phyloP scores from a whole-genome alignment of 805 yeast genomes.

The Yamadazyma nakazawae region DNA sequence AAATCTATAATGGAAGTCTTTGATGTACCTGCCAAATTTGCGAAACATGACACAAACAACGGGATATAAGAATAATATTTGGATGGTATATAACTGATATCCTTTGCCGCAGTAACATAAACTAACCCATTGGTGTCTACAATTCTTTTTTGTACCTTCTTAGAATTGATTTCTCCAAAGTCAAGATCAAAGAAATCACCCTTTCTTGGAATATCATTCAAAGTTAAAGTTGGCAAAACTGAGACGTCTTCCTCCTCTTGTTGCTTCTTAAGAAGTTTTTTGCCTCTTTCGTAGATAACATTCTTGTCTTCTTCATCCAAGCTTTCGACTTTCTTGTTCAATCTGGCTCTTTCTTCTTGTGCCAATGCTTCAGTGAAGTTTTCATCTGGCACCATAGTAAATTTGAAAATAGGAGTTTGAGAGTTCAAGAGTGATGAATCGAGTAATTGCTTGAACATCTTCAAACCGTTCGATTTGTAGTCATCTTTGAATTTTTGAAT shows the following conservation, averaged over 20 bases:
- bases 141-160: slow-evolving; percentile 44
- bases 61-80: slow-evolving; percentile 69
- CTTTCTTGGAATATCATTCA: slow-evolving; percentile 65
- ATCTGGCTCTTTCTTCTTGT: slow-evolving; percentile 54
- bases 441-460: slow-evolving; percentile 59
- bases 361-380: slow-evolving; percentile 49
- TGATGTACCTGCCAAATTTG: slow-evolving; percentile 79
- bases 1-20: slow-evolving; percentile 68
- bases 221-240: slow-evolving; percentile 72
- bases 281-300: slow-evolving; percentile 57
- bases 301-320: slow-evolving; percentile 57
- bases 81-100: slow-evolving; percentile 55
- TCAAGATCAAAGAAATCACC: slow-evolving; percentile 39
- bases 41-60: slow-evolving; percentile 72
- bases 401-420: slow-evolving; percentile 56
- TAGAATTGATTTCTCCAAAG: slow-evolving; percentile 27
- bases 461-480: slow-evolving; percentile 45
- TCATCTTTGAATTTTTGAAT: slow-evolving; percentile 61
- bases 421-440: slow-evolving; percentile 47
- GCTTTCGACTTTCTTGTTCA: slow-evolving; percentile 39
- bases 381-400: slow-evolving; percentile 70
- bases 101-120: slow-evolving; percentile 67
- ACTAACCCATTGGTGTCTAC: slow-evolving; percentile 79
- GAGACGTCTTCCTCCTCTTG: slow-evolving; percentile 68
- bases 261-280: slow-evolving; percentile 59